These are phyloP conservation scores for Spatholobus suberectus DNA, from an alignment of 306 rosid species.

Conservation along the genomic window DNA sequence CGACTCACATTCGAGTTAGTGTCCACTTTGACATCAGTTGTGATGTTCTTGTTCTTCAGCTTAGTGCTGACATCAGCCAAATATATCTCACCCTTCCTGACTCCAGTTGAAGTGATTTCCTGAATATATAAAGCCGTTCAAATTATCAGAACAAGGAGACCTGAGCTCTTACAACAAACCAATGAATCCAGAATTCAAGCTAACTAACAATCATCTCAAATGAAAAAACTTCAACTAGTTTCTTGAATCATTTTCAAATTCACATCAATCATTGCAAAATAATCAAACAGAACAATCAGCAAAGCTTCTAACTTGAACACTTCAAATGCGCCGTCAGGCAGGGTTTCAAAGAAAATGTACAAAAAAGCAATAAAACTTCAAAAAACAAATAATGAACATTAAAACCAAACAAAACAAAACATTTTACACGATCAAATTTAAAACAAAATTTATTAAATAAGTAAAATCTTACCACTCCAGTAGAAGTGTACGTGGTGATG, in stretches of 20 bases:
- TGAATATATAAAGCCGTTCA: slow-evolving; percentile 36
- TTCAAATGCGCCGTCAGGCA: background rate
- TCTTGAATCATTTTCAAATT: background rate
- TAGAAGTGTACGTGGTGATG: slow-evolving; percentile 71
- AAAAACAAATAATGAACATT: background rate
- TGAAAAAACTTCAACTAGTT: background rate
- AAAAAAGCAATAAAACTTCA: slow-evolving; percentile 13
- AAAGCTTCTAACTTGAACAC: background rate
- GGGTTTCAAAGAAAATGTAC: background rate
- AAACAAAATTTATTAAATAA: background rate
- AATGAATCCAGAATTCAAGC: slow-evolving; percentile 6
- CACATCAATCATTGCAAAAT: background rate
- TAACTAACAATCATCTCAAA: background rate
- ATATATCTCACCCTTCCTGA: slow-evolving; percentile 75
- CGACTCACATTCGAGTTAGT: slow-evolving; percentile 78
- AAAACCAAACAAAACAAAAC: background rate
- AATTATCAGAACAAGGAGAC: background rate
- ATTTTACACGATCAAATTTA: background rate
- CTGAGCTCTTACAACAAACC: background rate
- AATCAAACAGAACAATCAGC: background rate
- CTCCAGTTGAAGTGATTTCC: slow-evolving; percentile 87
- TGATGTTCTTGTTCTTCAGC: slow-evolving; percentile 93
- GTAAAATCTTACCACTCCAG: slow-evolving; percentile 70
- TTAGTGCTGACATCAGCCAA: slow-evolving; percentile 81
- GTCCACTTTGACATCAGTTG: slow-evolving; percentile 91